Evolutionary conservation across 2,329 filamentous ascomycete species (phyloP), one percentile per base, ranked within the genome.

Genomic region (Hirsutella rhossiliensis): DNA sequence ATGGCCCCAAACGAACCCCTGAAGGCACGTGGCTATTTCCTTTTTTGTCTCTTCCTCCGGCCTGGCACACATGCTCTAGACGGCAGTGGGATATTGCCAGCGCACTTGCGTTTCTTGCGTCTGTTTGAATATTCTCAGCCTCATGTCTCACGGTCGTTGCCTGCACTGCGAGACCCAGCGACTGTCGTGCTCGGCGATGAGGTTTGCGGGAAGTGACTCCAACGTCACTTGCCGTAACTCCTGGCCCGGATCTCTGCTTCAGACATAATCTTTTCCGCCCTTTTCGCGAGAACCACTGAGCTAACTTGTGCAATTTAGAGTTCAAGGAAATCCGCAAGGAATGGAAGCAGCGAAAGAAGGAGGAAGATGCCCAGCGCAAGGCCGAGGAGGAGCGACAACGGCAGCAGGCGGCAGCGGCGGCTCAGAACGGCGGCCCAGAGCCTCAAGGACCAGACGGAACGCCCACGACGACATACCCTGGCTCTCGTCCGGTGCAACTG

Each of bases 271-370:
- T 11, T 11, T 18, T 1, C 18, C 43, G 7, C 13, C 15, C 4
- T 38, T 11, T 23, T 17, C 17, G 19, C 34, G 34, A 37, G 3
- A 17, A 8, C 34, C 5, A 37, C 17, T 3, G 17, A 50, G 60
- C 48, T 54, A 50, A 47, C 34, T 9, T 7, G n/a, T 1, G 8
- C 5, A 45, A 49, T 56, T 52, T 59, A 97, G 92, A 97, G 65
- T 97, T 98, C 70, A 98, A 98, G 63, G 92, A 98, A 60, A 96
- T 97, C 48, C 85, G 92, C 50, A 97, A 97, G 62, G 90, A 97
- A 60, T 98, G 92, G 92, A 98, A 97, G 71, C 86, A 87, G 34
- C 87, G 92, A 58, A 97, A 97, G 78, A 98, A 98, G 86, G 92
- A 97, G 63, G 90, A 97, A 56, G 90, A 97, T 52, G 82, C 82